Base-by-base conservation (phyloP, 2,329 filamentous ascomycete genomes). In the Beauveria brongniartii region DNA sequence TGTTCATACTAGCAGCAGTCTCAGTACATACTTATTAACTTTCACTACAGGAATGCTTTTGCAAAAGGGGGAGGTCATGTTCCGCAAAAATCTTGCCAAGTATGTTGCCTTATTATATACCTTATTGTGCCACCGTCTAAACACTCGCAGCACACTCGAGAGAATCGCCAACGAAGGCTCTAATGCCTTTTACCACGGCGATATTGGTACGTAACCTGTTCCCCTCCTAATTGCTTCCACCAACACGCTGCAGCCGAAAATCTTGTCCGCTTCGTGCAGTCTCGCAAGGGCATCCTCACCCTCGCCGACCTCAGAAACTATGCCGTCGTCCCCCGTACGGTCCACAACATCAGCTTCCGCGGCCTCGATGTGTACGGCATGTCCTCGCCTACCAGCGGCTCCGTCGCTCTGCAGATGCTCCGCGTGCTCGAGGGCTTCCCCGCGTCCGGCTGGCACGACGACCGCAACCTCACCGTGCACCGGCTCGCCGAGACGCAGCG, bases 401-500 rank as follows among this genome's bases (percentile, higher is more conserved):
- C 83, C 50, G 86, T 97, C 1, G 85, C 85, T 5, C 78, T 96
- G 67, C 86, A 84, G 61, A 86, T 88, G 3, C 78, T 97, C 69
- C 96, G 96, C 70, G 91, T 87, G 37, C 82, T 97, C 73, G 88
- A 93, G 72, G 88, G 90, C 20, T 96, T 89, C 72, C 75, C 80
- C 3, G 72, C 76, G 43, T 77, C 86, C 28, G 86, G 84, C 63
- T 70, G 79, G 8, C 20, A 24, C 46, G 63, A 73, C 12, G 75
- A 82, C 48, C 72, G 73, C 22, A 87, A 91, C 66, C 75, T 95
- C 0, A 91, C 87, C 43, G 88, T 87, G 0, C 94, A 97, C 73
- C 84, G 90, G 16, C 82, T 96, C 65, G 85, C 91, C 69, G 94
- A 97, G 78, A 89, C 92, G 14, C 91, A 96, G 77, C 84, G 91